A percentile compares a stretch with the other conserved stretches of the same genome.
phyloP scores from a whole-genome alignment of 306 rosid genomes.

The Trifolium subterraneum region DNA sequence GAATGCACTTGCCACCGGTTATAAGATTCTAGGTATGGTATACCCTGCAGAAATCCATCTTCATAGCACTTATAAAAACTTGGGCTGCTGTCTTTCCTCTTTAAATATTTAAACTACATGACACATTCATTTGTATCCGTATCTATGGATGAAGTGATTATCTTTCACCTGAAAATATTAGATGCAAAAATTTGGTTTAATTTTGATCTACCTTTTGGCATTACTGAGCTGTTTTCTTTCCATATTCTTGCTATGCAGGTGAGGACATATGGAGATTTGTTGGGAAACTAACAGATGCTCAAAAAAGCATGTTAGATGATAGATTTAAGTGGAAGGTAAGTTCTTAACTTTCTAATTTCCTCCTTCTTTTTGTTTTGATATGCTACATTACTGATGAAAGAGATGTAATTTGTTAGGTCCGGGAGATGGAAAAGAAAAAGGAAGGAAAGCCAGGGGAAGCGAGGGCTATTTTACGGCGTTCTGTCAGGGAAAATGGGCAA shows the following conservation, averaged over 20 bases:
- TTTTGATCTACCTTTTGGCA: constrained; percentile 17
- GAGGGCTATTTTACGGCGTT: constrained; percentile 87
- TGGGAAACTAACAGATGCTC: constrained; percentile 97
- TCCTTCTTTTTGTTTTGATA: constrained; percentile 26
- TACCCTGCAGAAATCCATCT: constrained; percentile 11
- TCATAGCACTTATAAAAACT: not conserved
- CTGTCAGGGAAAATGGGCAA: constrained; percentile 89
- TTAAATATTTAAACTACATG: not conserved
- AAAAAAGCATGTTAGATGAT: constrained; percentile 96
- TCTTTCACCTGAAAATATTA: not conserved
- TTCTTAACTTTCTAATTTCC: constrained; percentile 15
- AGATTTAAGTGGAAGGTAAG: constrained; percentile 97
- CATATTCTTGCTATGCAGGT: constrained; percentile 51
- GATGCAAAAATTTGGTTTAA: constrained; percentile 19
- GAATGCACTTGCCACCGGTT: constrained; percentile 92
- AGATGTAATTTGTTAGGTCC: constrained; percentile 57
- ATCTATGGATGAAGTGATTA: constrained; percentile 28
- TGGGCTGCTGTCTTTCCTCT: not conserved
- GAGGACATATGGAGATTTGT: constrained; percentile 98
- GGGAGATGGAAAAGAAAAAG: constrained; percentile 96
- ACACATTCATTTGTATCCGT: not conserved
- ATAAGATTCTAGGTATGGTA: constrained; percentile 93
- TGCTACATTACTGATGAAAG: constrained; percentile 32
- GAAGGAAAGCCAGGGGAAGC: constrained; percentile 99
- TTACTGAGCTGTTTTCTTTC: constrained; percentile 25